These are phyloP conservation scores for Agaricus blazei DNA, from an alignment of 768 basidiomycete species.

Conservation along the genomic window DNA sequence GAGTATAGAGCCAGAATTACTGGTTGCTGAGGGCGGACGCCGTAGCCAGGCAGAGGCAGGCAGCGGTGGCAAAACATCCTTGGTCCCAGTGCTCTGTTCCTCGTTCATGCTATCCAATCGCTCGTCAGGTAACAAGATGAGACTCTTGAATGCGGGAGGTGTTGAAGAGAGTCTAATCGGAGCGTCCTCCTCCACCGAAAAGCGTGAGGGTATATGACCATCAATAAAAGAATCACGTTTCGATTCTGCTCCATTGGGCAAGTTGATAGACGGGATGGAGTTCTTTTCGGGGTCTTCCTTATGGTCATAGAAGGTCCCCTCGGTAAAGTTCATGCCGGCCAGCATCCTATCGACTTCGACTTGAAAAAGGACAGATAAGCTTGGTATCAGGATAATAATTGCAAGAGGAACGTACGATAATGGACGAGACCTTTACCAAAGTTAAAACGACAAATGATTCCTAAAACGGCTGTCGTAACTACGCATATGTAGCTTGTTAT, in stretches of 20 bases:
- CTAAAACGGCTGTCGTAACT: conserved; percentile 37
- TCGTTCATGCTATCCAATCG: neutral
- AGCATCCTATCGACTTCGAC: conserved; percentile 1
- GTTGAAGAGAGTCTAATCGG: conserved; percentile 7
- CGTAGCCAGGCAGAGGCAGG: neutral
- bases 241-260: too few species aligned
- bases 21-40: neutral
- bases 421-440: conserved; percentile 52
- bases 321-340: conserved; percentile 4
- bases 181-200: neutral
- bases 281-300: conserved; percentile 1
- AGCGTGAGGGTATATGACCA: neutral
- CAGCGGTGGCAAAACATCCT: neutral
- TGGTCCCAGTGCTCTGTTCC: neutral
- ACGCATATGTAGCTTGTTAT: conserved; percentile 37
- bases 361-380: neutral
- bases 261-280: neutral
- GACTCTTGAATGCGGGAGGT: conserved; percentile 2
- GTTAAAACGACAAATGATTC: conserved; percentile 43
- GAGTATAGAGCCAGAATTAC: neutral
- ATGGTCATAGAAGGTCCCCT: conserved; percentile 5
- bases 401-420: conserved; percentile 37
- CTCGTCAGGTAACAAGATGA: neutral
- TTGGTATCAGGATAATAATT: too few species aligned
- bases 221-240: neutral